Evolutionary conservation across 106 monocot genomes (phyloP), one percentile per base, ranked within the genome.

Genomic region (Acanthochlamys bracteata): DNA sequence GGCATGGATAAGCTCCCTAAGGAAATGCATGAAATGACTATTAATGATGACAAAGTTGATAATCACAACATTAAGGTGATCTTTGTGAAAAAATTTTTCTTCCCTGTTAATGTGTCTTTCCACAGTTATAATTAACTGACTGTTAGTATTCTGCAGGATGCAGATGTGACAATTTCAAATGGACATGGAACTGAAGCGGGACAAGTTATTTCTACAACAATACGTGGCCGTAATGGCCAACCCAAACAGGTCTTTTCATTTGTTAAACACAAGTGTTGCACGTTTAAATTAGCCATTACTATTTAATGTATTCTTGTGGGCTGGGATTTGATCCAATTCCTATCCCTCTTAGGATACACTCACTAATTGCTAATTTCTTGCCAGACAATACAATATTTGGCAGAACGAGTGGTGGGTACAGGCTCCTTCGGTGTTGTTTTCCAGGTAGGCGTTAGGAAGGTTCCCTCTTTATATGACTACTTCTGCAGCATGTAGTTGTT

Each of bases 401-500:
- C 93, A 39, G 93, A 93, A 64, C 82, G 85, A 22, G 78, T 85
- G 9, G 85, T 89, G 26, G 93, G 93, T 23, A 85, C 82, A 58
- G 93, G 93, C 67, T 93, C 93, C 58, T 93, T 93, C 74, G 93
- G 93, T 64, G 76, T 85, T 39, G 93, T 93, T 53, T 93, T 89
- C 72, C 89, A 93, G 82, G 88, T 89, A 75, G 33, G 10, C 42
- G 11, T 12, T 19, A 41, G n/a, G 27, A 4, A 33, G 33, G 33
- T 33, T 33, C 6, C 33, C 7, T 17, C 25, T 41, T 57, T 17
- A 4, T 49, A 49, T 14, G 4, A 1, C 4, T 17, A 4, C 17
- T 14, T 49, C 9, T 49, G 3, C 17, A 12, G 12, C 17, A 49
- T 14, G 49, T 3, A 14, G 49, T 10, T 10, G 9, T 49, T 9